Conservation (phyloP, 768 basidiomycete genomes). For the Calvatia gigantea region DNA sequence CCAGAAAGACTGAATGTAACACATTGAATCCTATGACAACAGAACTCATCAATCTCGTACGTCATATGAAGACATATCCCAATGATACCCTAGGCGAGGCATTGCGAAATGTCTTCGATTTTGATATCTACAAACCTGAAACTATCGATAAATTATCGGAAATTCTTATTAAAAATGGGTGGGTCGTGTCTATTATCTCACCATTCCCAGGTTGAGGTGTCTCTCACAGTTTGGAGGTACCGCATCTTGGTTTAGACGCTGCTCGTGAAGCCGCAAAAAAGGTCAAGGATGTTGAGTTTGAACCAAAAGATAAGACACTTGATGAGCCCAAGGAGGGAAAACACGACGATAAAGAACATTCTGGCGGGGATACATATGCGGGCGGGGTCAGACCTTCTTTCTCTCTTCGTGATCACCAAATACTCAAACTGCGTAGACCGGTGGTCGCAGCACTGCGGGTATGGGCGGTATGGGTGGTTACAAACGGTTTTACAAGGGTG, state of each 20-base stretch:
- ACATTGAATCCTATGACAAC: not conserved
- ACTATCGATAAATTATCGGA: conserved; percentile 58
- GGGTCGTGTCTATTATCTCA: conserved; percentile 9
- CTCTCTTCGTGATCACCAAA: not conserved
- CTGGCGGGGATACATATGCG: conserved; percentile 62
- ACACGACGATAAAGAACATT: conserved; percentile 60
- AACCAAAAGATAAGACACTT: conserved; percentile 50
- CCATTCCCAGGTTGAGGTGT: not conserved
- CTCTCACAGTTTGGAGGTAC: conserved; percentile 41
- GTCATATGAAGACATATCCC: conserved; percentile 61
- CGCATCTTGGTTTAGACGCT: conserved; percentile 53
- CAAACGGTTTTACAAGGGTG: conserved; percentile 60
- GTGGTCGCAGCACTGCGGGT: conserved; percentile 64
- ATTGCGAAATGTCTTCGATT: conserved; percentile 66
- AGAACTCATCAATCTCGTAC: conserved; percentile 67
- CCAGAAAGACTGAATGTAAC: not conserved
- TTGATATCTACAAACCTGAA: conserved; percentile 64
- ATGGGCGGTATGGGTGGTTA: conserved; percentile 66
- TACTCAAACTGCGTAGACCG: conserved; percentile 37
- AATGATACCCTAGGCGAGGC: conserved; percentile 54
- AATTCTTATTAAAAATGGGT: conserved; percentile 63
- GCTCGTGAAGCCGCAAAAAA: conserved; percentile 52
- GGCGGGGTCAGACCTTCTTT: conserved; percentile 46
- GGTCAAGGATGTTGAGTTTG: conserved; percentile 53
- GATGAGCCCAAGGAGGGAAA: conserved; percentile 58